Conservation (phyloP, 2,329 filamentous ascomycete species). For the Cryoendolithus antarcticus region DNA sequence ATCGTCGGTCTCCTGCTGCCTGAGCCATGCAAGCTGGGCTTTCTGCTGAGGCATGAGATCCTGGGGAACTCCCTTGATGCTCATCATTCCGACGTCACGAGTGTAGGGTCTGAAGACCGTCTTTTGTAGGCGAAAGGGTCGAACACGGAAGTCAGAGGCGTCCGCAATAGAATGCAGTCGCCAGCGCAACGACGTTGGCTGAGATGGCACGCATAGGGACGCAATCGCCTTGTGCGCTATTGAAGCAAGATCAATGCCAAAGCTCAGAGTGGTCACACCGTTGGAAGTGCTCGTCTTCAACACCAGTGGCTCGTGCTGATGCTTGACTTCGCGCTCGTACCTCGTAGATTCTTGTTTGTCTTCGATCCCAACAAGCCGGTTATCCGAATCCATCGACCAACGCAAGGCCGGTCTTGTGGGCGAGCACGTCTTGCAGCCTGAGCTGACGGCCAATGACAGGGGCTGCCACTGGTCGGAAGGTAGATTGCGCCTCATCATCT, state of each 20-base stretch:
- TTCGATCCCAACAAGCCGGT: conserved; percentile 35
- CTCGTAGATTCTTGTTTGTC: conserved; percentile 36
- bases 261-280: conserved; percentile 3
- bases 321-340: conserved; percentile 41
- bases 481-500: conserved; percentile 14
- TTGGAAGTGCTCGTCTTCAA: conserved; percentile 2
- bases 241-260: conserved; percentile 18
- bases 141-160: too few species aligned
- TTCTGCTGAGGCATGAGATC: too few species aligned
- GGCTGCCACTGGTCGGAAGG: conserved; percentile 8
- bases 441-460: not conserved
- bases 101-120: too few species aligned
- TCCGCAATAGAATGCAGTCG: too few species aligned
- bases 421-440: conserved; percentile 21
- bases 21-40: too few species aligned
- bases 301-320: conserved; percentile 25
- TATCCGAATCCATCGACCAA: conserved; percentile 24
- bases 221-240: conserved; percentile 20
- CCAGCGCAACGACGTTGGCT: too few species aligned
- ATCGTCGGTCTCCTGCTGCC: too few species aligned
- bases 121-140: too few species aligned
- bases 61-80: too few species aligned
- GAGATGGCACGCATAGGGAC: conserved; percentile 4
- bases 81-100: too few species aligned
- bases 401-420: conserved; percentile 25